Conservation (phyloP, 352 stramenopile genomes). For the Globisporangium splendens region DNA sequence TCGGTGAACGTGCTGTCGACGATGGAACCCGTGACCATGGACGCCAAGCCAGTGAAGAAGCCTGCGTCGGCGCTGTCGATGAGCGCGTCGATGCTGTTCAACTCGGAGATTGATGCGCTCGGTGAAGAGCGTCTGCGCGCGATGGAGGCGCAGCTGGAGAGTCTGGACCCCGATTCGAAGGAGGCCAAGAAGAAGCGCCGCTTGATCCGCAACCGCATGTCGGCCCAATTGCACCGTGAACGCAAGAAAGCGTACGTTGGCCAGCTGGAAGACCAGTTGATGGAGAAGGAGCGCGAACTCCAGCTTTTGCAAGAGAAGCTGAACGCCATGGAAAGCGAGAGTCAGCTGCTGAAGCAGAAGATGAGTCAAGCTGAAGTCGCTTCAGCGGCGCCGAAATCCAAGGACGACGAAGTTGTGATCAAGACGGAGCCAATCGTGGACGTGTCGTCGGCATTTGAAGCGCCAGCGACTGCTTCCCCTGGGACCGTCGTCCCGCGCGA, state of each 20-base stretch:
- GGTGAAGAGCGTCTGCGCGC: conserved; percentile 74
- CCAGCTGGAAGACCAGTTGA: conserved; percentile 78
- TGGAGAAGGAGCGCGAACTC: conserved; percentile 80
- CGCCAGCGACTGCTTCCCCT: conserved; percentile 21
- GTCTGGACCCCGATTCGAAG: conserved; percentile 83
- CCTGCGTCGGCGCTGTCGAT: conserved; percentile 13
- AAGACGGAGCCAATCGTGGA: conserved; percentile 48
- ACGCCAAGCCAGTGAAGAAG: conserved; percentile 10
- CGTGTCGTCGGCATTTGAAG: conserved; percentile 20
- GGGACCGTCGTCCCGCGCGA: conserved; percentile 14
- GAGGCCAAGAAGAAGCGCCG: conserved; percentile 89
- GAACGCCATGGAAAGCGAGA: conserved; percentile 63
- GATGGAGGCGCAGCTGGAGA: conserved; percentile 83
- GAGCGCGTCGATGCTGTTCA: conserved; percentile 24
- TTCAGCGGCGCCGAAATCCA: conserved; percentile 1
- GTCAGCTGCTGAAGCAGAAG: conserved; percentile 56
- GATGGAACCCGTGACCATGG: background rate
- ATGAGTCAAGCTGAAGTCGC: conserved; percentile 10
- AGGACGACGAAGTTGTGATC: conserved; percentile 38
- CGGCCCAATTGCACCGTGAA: conserved; percentile 81
- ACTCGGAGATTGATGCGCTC: conserved; percentile 51
- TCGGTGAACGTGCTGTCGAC: conserved; percentile 26
- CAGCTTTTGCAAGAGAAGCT: conserved; percentile 73
- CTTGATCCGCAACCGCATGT: conserved; percentile 88
- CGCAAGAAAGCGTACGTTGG: conserved; percentile 88